These are phyloP conservation scores for Diospyros lotus DNA, from an alignment of 148 eudicot species.

Conservation along the genomic window DNA sequence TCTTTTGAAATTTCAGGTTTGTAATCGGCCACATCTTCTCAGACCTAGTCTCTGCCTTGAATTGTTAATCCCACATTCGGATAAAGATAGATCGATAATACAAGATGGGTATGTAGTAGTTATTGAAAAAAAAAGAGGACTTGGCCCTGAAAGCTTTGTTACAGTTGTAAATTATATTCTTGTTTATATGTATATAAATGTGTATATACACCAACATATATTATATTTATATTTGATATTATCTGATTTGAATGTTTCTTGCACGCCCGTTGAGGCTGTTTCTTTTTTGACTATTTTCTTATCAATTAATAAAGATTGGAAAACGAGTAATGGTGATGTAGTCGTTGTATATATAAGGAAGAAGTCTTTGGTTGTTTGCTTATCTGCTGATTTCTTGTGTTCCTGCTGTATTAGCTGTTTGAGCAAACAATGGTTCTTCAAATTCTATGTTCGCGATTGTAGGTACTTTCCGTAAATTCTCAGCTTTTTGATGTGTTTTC, in stretches of 20 bases:
- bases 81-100: background rate
- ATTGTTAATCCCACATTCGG: background rate
- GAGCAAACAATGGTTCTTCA: background rate
- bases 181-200: background rate
- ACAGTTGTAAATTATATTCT: background rate
- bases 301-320: background rate
- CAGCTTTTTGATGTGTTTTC: background rate
- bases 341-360: background rate
- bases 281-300: background rate
- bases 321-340: background rate
- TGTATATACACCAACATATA: background rate
- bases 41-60: background rate
- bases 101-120: background rate
- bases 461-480: background rate
- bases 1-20: too few species aligned
- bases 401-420: background rate
- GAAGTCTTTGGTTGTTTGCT: background rate
- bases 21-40: too few species aligned
- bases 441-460: background rate
- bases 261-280: background rate
- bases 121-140: background rate
- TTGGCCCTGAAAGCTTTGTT: background rate
- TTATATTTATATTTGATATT: too few species aligned
- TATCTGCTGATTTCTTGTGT: background rate
- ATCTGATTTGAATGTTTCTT: constrained; percentile 7